Evolutionary conservation across 1,284 basidiomycete genomes (phyloP).

Genomic region (Fomitopsis schrenkii): DNA sequence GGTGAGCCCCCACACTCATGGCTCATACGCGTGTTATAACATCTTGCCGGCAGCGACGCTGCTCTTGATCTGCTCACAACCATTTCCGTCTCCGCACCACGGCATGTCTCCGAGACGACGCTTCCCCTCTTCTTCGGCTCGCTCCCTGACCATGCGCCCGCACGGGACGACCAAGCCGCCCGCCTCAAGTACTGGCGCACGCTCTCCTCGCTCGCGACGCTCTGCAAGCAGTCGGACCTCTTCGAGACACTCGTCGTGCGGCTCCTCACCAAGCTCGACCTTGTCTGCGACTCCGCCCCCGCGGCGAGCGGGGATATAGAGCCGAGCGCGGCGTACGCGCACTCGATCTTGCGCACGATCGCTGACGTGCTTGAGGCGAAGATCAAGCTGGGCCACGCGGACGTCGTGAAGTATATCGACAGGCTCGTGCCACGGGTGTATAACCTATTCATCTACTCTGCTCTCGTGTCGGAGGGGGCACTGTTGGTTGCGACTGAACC

Average conservation of each 20-base stretch:
- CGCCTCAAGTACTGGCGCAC: slow-evolving; percentile 66
- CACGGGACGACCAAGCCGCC: slow-evolving; percentile 47
- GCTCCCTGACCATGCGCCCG: slow-evolving; percentile 67
- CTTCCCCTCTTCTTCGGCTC: slow-evolving; percentile 77
- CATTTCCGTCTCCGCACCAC: slow-evolving; percentile 60
- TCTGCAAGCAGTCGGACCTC: slow-evolving; percentile 75
- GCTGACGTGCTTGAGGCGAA: slow-evolving; percentile 65
- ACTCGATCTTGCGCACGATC: slow-evolving; percentile 75
- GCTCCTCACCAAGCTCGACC: slow-evolving; percentile 76
- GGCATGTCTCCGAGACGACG: slow-evolving; percentile 72
- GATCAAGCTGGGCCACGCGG: slow-evolving; percentile 54
- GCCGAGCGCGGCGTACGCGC: slow-evolving; percentile 71
- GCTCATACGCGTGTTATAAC: too few species aligned
- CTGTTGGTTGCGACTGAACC: slow-evolving; percentile 50
- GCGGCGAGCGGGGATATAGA: slow-evolving; percentile 34
- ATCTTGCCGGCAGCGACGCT: slow-evolving; percentile 44
- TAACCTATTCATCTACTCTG: slow-evolving; percentile 63
- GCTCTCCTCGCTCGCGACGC: slow-evolving; percentile 67
- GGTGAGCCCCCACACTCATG: slow-evolving; percentile 30
- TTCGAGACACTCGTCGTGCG: slow-evolving; percentile 85
- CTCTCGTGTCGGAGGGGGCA: slow-evolving; percentile 32
- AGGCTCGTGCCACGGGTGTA: slow-evolving; percentile 69
- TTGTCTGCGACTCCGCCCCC: slow-evolving; percentile 47
- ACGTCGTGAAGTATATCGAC: slow-evolving; percentile 79
- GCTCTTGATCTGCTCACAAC: slow-evolving; percentile 67